phyloP scores from a whole-genome alignment of 2,329 filamentous ascomycete species.

The Teratosphaeriaceae sp. region DNA sequence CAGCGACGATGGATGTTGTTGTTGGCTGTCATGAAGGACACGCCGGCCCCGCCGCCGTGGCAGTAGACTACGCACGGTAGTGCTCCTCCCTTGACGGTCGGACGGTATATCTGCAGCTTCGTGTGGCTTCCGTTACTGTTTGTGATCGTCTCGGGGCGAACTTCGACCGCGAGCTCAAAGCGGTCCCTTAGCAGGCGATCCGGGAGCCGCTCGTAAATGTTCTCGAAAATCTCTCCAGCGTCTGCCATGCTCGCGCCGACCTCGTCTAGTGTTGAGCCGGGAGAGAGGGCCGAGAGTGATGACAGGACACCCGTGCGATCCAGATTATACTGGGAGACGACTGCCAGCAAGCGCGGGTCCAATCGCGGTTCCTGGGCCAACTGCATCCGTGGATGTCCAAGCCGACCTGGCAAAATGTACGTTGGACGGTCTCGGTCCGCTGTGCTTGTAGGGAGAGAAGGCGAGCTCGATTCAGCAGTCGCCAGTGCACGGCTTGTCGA shows the following conservation, averaged over 20 bases:
- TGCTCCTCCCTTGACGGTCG: not conserved
- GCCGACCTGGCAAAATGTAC: conserved; percentile 2
- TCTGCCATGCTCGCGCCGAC: not conserved
- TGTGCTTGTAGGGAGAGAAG: no score
- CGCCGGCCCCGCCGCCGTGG: conserved; percentile 26
- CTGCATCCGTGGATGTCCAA: conserved; percentile 1
- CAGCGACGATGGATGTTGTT: conserved; percentile 21
- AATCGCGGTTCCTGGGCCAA: not conserved
- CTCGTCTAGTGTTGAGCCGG: conserved; percentile 2
- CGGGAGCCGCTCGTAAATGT: conserved; percentile 76
- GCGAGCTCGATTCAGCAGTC: no score
- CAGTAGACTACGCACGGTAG: conserved; percentile 24
- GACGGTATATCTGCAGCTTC: conserved; percentile 6
- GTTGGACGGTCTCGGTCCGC: no score
- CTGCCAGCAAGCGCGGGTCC: not conserved
- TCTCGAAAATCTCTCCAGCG: conserved; percentile 26
- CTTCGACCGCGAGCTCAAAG: conserved; percentile 5
- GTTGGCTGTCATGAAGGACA: conserved; percentile 8
- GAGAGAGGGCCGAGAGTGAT: not conserved
- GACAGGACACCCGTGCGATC: not conserved
- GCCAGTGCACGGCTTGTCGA: no score
- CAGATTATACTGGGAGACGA: not conserved
- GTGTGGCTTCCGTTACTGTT: conserved; percentile 8
- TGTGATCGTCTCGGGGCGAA: conserved; percentile 4
- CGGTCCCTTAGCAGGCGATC: conserved; percentile 38